Percentiles rank a stretch among this genome's conserved stretches.
These are phyloP conservation scores for Fusarium keratoplasticum DNA, from an alignment of 2,329 filamentous ascomycete species.

Conservation along the genomic window DNA sequence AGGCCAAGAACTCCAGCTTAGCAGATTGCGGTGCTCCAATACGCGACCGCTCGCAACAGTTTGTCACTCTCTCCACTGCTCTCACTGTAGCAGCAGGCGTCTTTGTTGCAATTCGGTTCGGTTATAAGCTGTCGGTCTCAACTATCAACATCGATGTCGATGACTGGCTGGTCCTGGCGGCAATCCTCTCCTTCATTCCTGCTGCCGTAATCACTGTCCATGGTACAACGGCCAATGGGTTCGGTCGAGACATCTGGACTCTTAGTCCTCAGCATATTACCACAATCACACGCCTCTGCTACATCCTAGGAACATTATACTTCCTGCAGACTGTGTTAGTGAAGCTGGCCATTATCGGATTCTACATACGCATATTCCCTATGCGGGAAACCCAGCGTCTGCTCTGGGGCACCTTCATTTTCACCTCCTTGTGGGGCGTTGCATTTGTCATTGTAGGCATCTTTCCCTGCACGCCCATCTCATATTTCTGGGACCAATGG, in stretches of 20 bases:
- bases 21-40: neutral
- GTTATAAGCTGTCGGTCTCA: neutral
- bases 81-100: neutral
- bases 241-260: constrained; percentile 57
- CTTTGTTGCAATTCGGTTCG: neutral
- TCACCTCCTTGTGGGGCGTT: constrained; percentile 51
- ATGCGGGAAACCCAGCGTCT: constrained; percentile 49
- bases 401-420: constrained; percentile 52
- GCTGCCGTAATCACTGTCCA: neutral
- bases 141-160: neutral
- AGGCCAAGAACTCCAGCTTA: neutral
- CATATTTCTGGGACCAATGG: constrained; percentile 64
- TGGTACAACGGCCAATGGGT: neutral
- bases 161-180: neutral
- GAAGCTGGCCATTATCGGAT: constrained; percentile 61
- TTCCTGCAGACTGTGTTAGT: constrained; percentile 56
- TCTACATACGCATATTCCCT: constrained; percentile 64
- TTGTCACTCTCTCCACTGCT: neutral
- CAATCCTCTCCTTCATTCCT: neutral
- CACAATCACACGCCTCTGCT: constrained; percentile 52
- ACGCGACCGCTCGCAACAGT: neutral
- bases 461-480: constrained; percentile 61
- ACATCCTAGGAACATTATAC: constrained; percentile 54
- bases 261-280: constrained; percentile 54
- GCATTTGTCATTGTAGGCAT: constrained; percentile 54